Evolutionary conservation across 495 filamentous ascomycete genomes (phyloP).

Genomic region (Neurospora sp.): DNA sequence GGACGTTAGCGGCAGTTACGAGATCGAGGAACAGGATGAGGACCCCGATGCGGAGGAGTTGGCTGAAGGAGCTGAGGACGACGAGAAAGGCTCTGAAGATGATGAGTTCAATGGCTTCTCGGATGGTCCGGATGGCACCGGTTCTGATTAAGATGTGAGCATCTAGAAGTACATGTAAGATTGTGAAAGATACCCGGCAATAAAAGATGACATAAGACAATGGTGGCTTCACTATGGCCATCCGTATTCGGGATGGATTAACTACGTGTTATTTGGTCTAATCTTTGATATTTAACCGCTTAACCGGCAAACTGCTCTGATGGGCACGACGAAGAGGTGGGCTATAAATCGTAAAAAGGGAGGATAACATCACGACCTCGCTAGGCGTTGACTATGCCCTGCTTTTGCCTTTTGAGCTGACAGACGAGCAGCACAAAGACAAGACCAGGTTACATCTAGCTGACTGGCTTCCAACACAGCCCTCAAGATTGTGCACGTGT

Average conservation of each 20-base stretch:
- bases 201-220: not conserved
- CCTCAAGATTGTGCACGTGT: not conserved
- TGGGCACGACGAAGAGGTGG: not conserved
- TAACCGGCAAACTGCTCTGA: not conserved
- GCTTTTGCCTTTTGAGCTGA: not conserved
- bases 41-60: constrained; percentile 19
- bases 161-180: not conserved
- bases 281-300: not conserved
- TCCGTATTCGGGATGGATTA: not conserved
- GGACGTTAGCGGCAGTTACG: constrained; percentile 70
- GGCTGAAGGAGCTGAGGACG: constrained; percentile 15
- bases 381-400: not conserved
- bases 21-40: constrained; percentile 40
- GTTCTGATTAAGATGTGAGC: constrained; percentile 27
- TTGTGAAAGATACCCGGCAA: not conserved
- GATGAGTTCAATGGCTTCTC: constrained; percentile 42
- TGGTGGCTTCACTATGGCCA: not conserved
- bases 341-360: not conserved
- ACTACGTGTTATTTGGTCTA: too few species aligned
- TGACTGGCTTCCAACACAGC: not conserved
- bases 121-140: constrained; percentile 25
- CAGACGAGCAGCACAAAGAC: not conserved
- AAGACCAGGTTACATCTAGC: not conserved
- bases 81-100: constrained; percentile 28
- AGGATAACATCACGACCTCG: not conserved